Base-by-base conservation (phyloP, 2,329 filamentous ascomycete genomes). In the Periglandula ipomoeae region DNA sequence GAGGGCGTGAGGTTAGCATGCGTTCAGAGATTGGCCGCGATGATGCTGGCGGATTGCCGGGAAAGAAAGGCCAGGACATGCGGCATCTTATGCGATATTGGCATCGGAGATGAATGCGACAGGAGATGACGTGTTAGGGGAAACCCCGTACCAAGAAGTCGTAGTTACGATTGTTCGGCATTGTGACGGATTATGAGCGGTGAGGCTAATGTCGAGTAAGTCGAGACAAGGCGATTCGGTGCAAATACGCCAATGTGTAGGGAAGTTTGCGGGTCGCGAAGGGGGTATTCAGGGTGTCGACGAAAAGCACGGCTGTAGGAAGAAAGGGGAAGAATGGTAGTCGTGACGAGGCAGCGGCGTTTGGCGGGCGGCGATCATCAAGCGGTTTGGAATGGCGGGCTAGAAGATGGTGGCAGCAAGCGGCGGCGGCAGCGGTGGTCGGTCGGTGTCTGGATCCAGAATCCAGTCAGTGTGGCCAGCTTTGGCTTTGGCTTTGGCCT, bases 151-250 rank as follows among this genome's bases (percentile, higher is more conserved):
- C 91, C 72, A 98, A 79, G 71, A 97, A 97, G 71, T 98, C 93
- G 73, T 98, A 98, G 77, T 98, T 98, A 71, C 93, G 84, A 77
- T 91, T 94, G 70, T 87, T 89, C 63, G 93, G 90, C 93, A 98
- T 98, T 61, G 65, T 76, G 69, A 56, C 56, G 56, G 50, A 50
- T 43, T 53, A 42, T 40, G 55, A 44, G 42, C 46, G 45, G 37
- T 50, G 42, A 44, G 46, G 42, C 27, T 37, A 50, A 23, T 23
- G 27, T 38, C 13, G 41, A 39, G 22, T 15, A 41, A 38, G 23
- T 43, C 44, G 32, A 38, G 26, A 6, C 7, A n/a, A 20, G 39
- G 22, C 42, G 35, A 37, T 17, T 7, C 24, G 23, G 32, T 42
- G 50, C 44, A 42, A n/a, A 43, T 37, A 19, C 20, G 44, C 44